Evolutionary conservation across 2,329 filamentous ascomycete genomes (phyloP), one percentile per base, ranked within the genome.

Genomic region (Exophiala phaeomuriformis): DNA sequence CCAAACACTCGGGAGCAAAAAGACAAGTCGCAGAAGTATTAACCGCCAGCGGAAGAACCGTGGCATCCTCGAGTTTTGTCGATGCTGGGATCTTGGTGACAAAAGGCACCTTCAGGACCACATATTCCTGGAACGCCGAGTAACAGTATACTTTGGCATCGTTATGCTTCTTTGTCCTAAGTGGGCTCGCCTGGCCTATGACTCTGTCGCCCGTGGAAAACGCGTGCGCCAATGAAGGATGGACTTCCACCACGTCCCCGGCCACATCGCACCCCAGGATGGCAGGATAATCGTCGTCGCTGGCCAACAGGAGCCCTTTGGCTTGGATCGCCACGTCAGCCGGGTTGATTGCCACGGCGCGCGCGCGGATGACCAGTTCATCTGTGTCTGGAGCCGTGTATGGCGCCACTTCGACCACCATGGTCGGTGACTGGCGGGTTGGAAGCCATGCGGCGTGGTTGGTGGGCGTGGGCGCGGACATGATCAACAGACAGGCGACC

Each of bases 121-220:
- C 59, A 28, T 66, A 68, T 5, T 57, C 44, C 33, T 68, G 65
- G 48, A 68, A 69, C 7, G 46, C 56, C 12, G 65, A 64, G 27
- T 63, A 33, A 31, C 64, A 64, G 28, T 64, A 61, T 52, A 31
- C 19, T 64, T 35, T 35, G 5, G 4, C 66, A 67, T 39, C 45
- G n/a, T 47, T 43, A n/a, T n/a, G n/a, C n/a, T n/a, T n/a, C n/a
- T n/a, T n/a, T 8, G 41, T 43, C 12, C 6, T 27, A 6, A 43
- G 19, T 3, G 41, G 55, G 0, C 53, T 32, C 9, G 31, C 59
- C 4, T 46, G 47, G 7, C 63, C 74, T 33, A 72, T 64, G 3
- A 76, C 73, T 33, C 72, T 68, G 52, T 75, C 69, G 1, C 75
- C 75, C n/a, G 70, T 67, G 48, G 69, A 65, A 58, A 75, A 71